Evolutionary conservation across 768 basidiomycete species (phyloP).

Genomic region (Termitomyces eurrhizus): DNA sequence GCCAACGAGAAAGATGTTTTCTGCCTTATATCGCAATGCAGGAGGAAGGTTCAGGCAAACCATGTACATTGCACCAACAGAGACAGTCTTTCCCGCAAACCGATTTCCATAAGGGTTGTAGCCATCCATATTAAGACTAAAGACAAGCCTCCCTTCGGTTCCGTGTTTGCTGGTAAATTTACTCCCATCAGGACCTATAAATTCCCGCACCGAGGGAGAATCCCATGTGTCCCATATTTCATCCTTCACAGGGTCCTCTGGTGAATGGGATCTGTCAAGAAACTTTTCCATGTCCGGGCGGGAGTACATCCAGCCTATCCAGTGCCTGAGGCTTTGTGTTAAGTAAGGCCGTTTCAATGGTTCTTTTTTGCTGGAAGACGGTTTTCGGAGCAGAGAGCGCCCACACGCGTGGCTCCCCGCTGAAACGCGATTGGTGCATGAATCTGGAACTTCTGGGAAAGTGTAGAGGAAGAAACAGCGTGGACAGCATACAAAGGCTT

Average conservation of each 20-base stretch:
- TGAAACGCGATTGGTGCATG: not conserved
- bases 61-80: constrained; percentile 22
- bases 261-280: not conserved
- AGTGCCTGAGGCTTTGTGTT: not conserved
- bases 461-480: not conserved
- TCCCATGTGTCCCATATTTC: not conserved
- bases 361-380: not conserved
- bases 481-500: not conserved
- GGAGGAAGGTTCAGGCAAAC: constrained; percentile 33
- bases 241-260: not conserved
- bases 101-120: constrained; percentile 25
- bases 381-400: not conserved
- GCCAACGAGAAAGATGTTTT: constrained; percentile 40
- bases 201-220: not conserved
- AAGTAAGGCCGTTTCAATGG: not conserved
- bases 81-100: constrained; percentile 20
- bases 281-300: not conserved
- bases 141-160: constrained; percentile 18
- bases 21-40: constrained; percentile 25
- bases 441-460: not conserved
- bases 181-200: constrained; percentile 9
- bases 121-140: constrained; percentile 22
- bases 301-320: constrained; percentile 1
- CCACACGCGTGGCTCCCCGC: not conserved
- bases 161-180: constrained; percentile 17